These are phyloP conservation scores for Crepidotus variabilis DNA, from an alignment of 768 basidiomycete genomes.

Conservation along the genomic window DNA sequence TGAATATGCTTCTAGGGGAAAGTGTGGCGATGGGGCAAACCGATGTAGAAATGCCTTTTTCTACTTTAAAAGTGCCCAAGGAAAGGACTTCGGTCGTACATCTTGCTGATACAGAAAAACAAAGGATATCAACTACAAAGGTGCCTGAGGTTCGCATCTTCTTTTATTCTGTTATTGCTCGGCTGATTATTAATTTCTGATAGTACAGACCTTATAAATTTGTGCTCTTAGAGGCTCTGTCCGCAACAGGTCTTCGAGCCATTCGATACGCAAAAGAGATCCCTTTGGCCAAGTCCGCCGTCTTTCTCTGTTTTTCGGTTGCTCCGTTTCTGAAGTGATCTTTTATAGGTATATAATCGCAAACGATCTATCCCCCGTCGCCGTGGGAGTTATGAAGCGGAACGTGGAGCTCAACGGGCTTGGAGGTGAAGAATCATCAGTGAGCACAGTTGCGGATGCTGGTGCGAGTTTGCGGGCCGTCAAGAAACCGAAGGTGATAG, in stretches of 20 bases:
- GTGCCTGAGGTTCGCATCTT: neutral
- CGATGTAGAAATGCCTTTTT: neutral
- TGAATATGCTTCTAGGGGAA: neutral
- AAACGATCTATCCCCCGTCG: constrained; percentile 85
- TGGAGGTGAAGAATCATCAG: constrained; percentile 22
- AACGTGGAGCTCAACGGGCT: constrained; percentile 85
- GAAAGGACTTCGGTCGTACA: neutral
- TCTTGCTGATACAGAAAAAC: neutral
- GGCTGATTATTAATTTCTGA: constrained; percentile 21
- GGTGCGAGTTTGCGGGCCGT: constrained; percentile 9
- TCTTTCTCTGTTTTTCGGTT: neutral
- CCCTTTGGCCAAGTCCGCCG: constrained; percentile 74
- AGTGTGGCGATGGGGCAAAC: neutral
- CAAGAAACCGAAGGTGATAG: constrained; percentile 52
- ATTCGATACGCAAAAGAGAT: constrained; percentile 99
- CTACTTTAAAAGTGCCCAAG: neutral
- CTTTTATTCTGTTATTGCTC: neutral
- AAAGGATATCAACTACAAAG: neutral
- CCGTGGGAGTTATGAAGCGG: constrained; percentile 78
- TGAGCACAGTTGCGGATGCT: constrained; percentile 20
- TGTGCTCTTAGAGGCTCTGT: constrained; percentile 87
- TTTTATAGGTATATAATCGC: constrained; percentile 81
- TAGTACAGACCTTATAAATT: constrained; percentile 63
- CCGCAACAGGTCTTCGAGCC: constrained; percentile 92
- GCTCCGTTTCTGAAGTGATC: constrained; percentile 7